These are phyloP conservation scores for Vanrija sp. DNA, from an alignment of 1,284 basidiomycete genomes.

Conservation along the genomic window DNA sequence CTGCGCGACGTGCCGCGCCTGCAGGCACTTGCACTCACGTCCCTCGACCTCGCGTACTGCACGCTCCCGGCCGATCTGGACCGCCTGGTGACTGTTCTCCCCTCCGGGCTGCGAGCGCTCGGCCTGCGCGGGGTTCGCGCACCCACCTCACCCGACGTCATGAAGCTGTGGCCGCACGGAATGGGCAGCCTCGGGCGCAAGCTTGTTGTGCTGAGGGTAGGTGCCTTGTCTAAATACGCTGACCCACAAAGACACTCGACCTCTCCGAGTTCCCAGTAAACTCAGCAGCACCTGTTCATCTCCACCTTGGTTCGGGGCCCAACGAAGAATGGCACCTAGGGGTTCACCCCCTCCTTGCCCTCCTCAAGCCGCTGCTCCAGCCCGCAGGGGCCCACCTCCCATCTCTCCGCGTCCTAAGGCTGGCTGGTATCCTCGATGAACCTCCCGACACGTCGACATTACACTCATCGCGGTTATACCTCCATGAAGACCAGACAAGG, in stretches of 20 bases:
- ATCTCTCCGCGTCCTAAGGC: conserved; percentile 20
- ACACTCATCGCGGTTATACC: too few relatives aligned
- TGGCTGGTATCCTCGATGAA: conserved; percentile 12
- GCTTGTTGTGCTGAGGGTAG: conserved; percentile 33
- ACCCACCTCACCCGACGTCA: background rate
- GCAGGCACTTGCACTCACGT: conserved; percentile 20
- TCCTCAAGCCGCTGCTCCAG: conserved; percentile 14
- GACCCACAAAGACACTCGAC: conserved; percentile 25
- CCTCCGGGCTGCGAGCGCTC: conserved; percentile 23
- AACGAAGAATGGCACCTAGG: too few relatives aligned
- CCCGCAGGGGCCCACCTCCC: conserved; percentile 18
- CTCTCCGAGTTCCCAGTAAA: conserved; percentile 21
- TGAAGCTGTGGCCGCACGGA: conserved; percentile 12
- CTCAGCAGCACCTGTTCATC: background rate
- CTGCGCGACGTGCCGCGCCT: conserved; percentile 19
- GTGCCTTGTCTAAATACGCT: background rate
- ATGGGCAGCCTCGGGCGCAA: conserved; percentile 22
- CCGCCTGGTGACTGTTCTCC: conserved; percentile 22
- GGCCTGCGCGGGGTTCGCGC: conserved; percentile 23
- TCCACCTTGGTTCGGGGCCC: background rate
- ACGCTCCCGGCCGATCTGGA: conserved; percentile 25
- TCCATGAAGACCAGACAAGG: conserved; percentile 1
- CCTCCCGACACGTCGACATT: too few relatives aligned
- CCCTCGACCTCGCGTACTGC: conserved; percentile 33
- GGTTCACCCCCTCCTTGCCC: background rate